A percentile compares a stretch with the other conserved stretches of the same genome.
These are phyloP conservation scores for Pelargonium fulgidum DNA, from an alignment of 441 rosid genomes.

Conservation along the genomic window DNA sequence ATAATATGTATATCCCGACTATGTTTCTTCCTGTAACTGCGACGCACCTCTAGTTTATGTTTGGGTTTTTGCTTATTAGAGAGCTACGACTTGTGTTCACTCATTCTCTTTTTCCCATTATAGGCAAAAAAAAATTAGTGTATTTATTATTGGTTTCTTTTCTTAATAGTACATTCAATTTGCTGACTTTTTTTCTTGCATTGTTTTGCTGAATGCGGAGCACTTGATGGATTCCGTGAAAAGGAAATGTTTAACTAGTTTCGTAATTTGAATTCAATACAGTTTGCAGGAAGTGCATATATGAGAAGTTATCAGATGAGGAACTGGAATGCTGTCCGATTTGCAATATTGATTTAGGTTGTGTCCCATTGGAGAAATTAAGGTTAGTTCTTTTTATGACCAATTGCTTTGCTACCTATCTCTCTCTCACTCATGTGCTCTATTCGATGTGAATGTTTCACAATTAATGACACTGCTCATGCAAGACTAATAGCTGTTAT, in stretches of 20 bases:
- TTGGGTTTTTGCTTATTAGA: not conserved
- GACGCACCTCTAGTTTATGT: not conserved
- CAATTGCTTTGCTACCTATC: not conserved
- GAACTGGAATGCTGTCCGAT: constrained; percentile 71
- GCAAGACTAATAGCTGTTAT: too few species aligned
- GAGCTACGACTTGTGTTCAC: too few species aligned
- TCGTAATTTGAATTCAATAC: constrained; percentile 4
- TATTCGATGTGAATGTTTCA: not conserved
- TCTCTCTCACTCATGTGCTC: not conserved
- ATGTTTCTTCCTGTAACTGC: not conserved
- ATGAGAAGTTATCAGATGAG: constrained; percentile 63
- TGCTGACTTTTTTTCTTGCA: not conserved
- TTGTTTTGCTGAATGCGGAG: constrained; percentile 10
- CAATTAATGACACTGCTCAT: too few species aligned
- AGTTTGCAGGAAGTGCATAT: constrained; percentile 93
- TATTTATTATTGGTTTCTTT: not conserved
- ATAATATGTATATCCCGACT: not conserved
- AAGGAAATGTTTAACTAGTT: not conserved
- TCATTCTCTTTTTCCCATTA: not conserved
- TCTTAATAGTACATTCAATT: not conserved
- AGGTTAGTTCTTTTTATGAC: constrained; percentile 33
- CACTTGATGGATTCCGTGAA: not conserved
- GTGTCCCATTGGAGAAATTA: constrained; percentile 67
- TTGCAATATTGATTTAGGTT: constrained; percentile 64
- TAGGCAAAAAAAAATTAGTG: not conserved